Conservation (phyloP, 345 rosid species). For the Gossypium anomalum region DNA sequence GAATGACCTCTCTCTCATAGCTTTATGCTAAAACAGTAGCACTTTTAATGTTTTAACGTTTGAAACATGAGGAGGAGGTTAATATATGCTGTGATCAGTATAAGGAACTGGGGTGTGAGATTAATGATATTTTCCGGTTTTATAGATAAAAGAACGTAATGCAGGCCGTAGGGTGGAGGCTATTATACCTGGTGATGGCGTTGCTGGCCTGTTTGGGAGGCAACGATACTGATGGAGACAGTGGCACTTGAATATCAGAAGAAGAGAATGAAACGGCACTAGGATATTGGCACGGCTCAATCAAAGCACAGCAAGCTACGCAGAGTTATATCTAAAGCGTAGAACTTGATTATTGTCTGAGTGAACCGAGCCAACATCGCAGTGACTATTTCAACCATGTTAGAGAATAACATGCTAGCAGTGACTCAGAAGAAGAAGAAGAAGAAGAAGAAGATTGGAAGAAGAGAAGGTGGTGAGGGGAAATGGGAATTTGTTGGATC, state of each 20-base stretch:
- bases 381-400: slow-evolving; percentile 34
- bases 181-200: no score
- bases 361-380: slow-evolving; percentile 82
- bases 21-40: background rate
- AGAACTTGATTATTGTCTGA: slow-evolving; percentile 29
- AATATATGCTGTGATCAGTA: background rate
- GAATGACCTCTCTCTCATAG: background rate
- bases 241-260: no score
- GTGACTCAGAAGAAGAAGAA: background rate
- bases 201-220: no score
- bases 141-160: no score
- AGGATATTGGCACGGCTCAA: slow-evolving; percentile 92
- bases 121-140: no score
- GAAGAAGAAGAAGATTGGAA: no score
- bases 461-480: background rate
- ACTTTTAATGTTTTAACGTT: background rate
- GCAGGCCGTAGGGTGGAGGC: no score
- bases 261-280: slow-evolving; percentile 40
- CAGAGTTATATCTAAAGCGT: no score
- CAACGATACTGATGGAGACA: no score
- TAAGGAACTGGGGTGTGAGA: background rate
- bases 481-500: slow-evolving; percentile 7
- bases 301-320: slow-evolving; percentile 30
- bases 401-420: background rate
- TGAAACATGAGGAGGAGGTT: background rate